These are phyloP conservation scores for Diutina siamensis DNA, from an alignment of 1,139 yeast genomes.

Conservation along the genomic window DNA sequence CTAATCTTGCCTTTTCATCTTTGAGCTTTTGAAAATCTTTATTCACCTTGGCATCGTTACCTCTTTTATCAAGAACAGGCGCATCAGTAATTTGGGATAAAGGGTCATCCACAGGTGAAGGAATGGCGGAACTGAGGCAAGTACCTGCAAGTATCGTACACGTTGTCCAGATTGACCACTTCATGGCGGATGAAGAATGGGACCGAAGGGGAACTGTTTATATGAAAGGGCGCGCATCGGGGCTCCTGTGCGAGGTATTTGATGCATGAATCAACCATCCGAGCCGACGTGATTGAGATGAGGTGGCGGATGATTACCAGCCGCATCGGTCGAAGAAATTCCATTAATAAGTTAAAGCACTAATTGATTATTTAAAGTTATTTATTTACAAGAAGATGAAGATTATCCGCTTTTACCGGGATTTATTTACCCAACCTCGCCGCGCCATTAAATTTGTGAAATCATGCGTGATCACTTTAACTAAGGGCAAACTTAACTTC, in stretches of 20 bases:
- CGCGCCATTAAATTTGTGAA: no score
- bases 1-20: slow-evolving; percentile 10
- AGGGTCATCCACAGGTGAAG: neutral
- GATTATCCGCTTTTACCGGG: no score
- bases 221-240: neutral
- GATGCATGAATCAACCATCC: neutral
- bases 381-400: neutral
- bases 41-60: slow-evolving; percentile 14
- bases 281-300: no score
- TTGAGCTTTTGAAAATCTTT: slow-evolving; percentile 28
- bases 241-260: neutral
- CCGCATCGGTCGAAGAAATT: no score
- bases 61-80: neutral
- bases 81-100: neutral
- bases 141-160: neutral
- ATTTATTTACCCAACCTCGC: no score
- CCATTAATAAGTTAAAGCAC: no score
- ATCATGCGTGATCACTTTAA: neutral
- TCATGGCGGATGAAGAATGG: no score
- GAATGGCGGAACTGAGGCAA: neutral
- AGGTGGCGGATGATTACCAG: no score
- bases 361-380: no score
- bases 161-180: no score
- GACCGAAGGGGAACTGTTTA: neutral
- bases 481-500: slow-evolving; percentile 17